phyloP scores from a whole-genome alignment of 2,329 filamentous ascomycete species.

The Colletotrichum plurivorum region DNA sequence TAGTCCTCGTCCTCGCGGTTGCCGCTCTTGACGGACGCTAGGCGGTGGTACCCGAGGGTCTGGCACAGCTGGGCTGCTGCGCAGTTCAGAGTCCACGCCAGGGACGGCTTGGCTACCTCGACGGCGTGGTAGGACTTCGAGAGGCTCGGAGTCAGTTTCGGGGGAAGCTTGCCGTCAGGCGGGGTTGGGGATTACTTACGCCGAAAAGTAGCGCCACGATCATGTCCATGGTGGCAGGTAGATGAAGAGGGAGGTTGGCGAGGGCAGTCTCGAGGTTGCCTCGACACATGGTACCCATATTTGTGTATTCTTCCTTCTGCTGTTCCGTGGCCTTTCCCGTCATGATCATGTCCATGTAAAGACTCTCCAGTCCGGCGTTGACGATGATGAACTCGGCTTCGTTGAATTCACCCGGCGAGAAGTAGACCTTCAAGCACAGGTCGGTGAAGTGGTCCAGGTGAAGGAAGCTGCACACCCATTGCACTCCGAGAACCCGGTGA shows the following conservation, averaged over 20 bases:
- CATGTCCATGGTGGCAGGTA: slow-evolving; percentile 48
- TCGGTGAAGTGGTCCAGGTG: slow-evolving; percentile 49
- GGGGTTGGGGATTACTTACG: slow-evolving; percentile 29
- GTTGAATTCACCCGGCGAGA: slow-evolving; percentile 47
- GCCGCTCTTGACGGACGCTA: slow-evolving; percentile 47
- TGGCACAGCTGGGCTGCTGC: slow-evolving; percentile 51
- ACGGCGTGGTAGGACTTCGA: slow-evolving; percentile 50
- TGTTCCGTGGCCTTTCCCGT: slow-evolving; percentile 18
- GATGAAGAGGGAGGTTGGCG: slow-evolving; percentile 49
- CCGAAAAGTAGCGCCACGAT: slow-evolving; percentile 43
- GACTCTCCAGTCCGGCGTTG: slow-evolving; percentile 49
- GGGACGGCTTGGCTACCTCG: slow-evolving; percentile 51
- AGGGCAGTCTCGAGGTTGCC: slow-evolving; percentile 51
- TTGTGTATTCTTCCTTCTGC: slow-evolving; percentile 44
- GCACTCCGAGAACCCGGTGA: slow-evolving; percentile 26
- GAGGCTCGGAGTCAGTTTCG: background rate
- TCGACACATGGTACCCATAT: slow-evolving; percentile 45
- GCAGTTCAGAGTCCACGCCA: slow-evolving; percentile 49
- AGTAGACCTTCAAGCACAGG: slow-evolving; percentile 51
- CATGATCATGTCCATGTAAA: slow-evolving; percentile 46
- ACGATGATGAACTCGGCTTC: slow-evolving; percentile 52
- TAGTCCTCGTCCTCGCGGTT: slow-evolving; percentile 45
- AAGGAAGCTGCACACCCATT: slow-evolving; percentile 49
- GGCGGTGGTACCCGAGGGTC: slow-evolving; percentile 49
- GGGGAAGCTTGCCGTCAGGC: background rate